Base-by-base conservation (phyloP, 1,284 basidiomycete species). In the Pisolithus thermaeus region DNA sequence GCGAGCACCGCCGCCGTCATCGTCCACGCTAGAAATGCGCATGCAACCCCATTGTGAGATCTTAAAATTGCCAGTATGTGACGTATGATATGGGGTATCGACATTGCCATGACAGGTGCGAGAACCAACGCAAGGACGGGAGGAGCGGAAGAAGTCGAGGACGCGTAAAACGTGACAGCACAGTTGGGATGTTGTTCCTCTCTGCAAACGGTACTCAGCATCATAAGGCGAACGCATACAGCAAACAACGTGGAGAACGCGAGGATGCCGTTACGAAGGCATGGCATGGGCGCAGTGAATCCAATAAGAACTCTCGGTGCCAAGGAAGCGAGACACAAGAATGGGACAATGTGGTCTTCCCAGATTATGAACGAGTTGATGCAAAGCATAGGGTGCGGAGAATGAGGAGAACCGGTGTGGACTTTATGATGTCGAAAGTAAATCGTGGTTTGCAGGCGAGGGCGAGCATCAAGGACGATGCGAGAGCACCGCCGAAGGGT, bases 291-390 rank as follows among this genome's bases (percentile, higher is more conserved):
- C 0, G 88, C 86, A 1, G 75, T 72, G 38, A 87, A 70, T 0
- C 88, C 87, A 20, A 72, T 71, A 2, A 84, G 67, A 58, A 84
- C 70, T 54, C 76, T 72, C 0, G 85, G 76, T 25, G 81, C 69
- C 35, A 90, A 68, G 42, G 85, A 75, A 12, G 88, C 78, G 46
- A 85, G 67, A 47, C 87, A 73, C 48, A 97, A 77, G 75, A 85
- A 94, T 2, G 82, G 79, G 7, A 90, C 76, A 49, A 92, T 75
- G 35, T 80, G 79, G 66, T 98, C 95, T 77, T 99, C 97, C 90
- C 93, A 97, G 65, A 99, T 83, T 30, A 90, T 90, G 72, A 92
- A 97, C 0, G 93, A 97, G 72, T 98, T 99, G 92, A 94, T 12
- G 87, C 78, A 67, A 93, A 92, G 3, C 84, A 75, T 4, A 87